Percentiles rank a stretch among this genome's conserved stretches.
These are phyloP conservation scores for Sugiyamaella castrensis DNA, from an alignment of 1,139 yeast species.

Conservation along the genomic window DNA sequence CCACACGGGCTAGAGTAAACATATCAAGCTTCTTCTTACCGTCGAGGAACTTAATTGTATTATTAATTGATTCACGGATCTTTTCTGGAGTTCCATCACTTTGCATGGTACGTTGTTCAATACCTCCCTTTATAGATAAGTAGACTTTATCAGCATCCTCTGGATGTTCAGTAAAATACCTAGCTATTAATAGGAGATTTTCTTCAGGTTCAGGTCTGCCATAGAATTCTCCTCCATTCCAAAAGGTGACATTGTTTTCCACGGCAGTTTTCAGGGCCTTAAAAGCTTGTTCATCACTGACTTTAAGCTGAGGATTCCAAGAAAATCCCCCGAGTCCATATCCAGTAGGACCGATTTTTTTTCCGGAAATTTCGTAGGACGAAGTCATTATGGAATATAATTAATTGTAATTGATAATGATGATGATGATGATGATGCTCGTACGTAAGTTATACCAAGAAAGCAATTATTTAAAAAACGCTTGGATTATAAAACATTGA, in stretches of 20 bases:
- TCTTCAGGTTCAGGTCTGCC: constrained; percentile 50
- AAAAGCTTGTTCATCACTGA: constrained; percentile 47
- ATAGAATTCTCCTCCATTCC: constrained; percentile 80
- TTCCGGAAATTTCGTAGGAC: constrained; percentile 10
- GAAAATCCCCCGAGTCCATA: constrained; percentile 67
- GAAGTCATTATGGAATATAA: constrained; percentile 10
- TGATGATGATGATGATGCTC: too few species aligned
- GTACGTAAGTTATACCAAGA: too few species aligned
- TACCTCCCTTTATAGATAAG: constrained; percentile 67
- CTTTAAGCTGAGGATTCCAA: constrained; percentile 46
- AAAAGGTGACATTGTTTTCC: constrained; percentile 51
- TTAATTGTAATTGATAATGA: too few species aligned
- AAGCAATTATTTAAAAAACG: too few species aligned
- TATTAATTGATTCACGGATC: constrained; percentile 51
- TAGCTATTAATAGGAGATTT: constrained; percentile 53
- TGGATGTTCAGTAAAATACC: constrained; percentile 57
- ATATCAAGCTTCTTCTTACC: constrained; percentile 42
- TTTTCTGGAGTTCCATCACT: constrained; percentile 53
- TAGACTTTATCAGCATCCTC: constrained; percentile 51
- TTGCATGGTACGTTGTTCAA: constrained; percentile 35
- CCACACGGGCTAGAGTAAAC: constrained; percentile 70
- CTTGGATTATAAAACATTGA: too few species aligned
- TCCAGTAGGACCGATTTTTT: constrained; percentile 40
- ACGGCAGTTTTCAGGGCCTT: constrained; percentile 48
- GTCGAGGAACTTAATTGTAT: constrained; percentile 47